Conservation (phyloP, 345 rosid species). For the Dovyalis caffra region DNA sequence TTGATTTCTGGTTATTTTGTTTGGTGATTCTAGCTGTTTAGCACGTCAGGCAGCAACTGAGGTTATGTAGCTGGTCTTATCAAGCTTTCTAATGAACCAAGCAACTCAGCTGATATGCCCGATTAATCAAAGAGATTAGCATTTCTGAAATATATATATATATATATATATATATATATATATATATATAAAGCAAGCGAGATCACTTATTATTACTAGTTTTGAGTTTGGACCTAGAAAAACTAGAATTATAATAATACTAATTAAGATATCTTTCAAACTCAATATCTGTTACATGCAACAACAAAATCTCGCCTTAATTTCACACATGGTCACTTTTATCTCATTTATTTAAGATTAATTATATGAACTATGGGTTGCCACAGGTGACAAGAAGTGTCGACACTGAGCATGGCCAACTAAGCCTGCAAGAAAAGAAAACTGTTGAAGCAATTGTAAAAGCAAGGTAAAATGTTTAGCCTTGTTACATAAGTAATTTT, state of each 20-base stretch:
- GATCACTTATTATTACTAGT: not conserved
- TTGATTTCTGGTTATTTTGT: not conserved
- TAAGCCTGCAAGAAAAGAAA: slow-evolving; percentile 91
- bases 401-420: slow-evolving; percentile 65
- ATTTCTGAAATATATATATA: not conserved
- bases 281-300: not conserved
- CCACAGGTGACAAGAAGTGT: slow-evolving; percentile 90
- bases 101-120: not conserved
- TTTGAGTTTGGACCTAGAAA: not conserved
- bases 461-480: slow-evolving; percentile 62
- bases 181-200: not conserved
- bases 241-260: not conserved
- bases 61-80: not conserved
- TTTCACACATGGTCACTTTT: not conserved
- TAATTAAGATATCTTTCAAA: not conserved
- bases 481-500: not conserved
- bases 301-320: not conserved
- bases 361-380: not conserved
- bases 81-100: not conserved
- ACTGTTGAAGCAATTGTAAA: slow-evolving; percentile 88
- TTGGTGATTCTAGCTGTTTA: not conserved
- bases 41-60: not conserved
- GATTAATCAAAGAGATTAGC: not conserved
- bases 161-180: no score
- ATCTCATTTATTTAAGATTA: not conserved